phyloP scores from a whole-genome alignment of 768 basidiomycete genomes.

The Naganishia vaughanmartiniae region DNA sequence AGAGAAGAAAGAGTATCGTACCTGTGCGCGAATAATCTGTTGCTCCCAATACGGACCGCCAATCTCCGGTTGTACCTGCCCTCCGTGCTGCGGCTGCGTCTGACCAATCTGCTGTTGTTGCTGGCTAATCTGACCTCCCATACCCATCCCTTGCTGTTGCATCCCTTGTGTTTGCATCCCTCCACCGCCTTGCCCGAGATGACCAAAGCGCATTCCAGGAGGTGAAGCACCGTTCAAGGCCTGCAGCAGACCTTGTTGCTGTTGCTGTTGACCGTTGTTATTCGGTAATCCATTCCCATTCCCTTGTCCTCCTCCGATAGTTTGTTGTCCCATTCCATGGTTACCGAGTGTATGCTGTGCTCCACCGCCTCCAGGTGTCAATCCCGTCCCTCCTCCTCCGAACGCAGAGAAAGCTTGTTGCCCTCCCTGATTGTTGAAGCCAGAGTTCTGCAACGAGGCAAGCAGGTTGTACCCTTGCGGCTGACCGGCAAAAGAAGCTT shows the following conservation, averaged over 20 bases:
- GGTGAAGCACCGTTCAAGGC: neutral
- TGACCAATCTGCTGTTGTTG: too few species aligned
- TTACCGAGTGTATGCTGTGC: neutral
- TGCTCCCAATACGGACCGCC: conserved; percentile 66
- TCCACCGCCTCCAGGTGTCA: neutral
- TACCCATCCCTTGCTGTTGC: neutral
- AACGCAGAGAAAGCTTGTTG: neutral
- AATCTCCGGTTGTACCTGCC: neutral
- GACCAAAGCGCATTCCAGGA: neutral
- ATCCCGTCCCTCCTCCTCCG: neutral
- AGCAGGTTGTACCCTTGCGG: too few species aligned
- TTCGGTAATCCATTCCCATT: neutral
- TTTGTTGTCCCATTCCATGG: neutral
- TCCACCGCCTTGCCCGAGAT: too few species aligned
- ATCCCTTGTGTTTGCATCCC: neutral
- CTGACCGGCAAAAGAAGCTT: neutral
- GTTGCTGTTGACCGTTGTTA: neutral
- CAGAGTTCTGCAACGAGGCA: too few species aligned
- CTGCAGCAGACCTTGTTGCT: neutral
- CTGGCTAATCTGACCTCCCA: neutral
- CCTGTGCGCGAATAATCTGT: conserved; percentile 88
- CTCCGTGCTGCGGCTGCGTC: neutral
- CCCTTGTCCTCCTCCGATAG: neutral
- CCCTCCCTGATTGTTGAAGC: too few species aligned
- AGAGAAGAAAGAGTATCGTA: conserved; percentile 54